Percentiles rank a stretch among this genome's conserved stretches.
Evolutionary conservation across 2,329 filamentous ascomycete genomes (phyloP).

Genomic region (Botryotinia calthae): DNA sequence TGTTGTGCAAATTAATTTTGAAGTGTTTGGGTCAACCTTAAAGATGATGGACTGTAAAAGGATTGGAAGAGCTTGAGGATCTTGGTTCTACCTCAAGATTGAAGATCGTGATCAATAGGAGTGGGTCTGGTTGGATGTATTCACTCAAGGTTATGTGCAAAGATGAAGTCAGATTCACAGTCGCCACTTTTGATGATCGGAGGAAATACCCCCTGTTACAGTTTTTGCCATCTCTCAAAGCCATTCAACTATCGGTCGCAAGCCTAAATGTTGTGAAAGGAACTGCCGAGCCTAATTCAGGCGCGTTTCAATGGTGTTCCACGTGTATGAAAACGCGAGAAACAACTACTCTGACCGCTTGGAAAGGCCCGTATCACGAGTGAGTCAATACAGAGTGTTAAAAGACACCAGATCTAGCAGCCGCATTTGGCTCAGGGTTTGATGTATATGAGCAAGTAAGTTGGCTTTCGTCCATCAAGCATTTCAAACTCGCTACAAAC

Average conservation of each 20-base stretch:
- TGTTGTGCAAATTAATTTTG: not conserved
- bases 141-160: not conserved
- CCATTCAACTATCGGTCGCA: slow-evolving; percentile 3
- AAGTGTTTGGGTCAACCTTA: not conserved
- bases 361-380: slow-evolving; percentile 19
- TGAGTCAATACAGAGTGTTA: slow-evolving; percentile 5
- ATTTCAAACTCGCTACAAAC: slow-evolving; percentile 4
- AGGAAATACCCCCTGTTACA: not conserved
- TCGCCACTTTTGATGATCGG: not conserved
- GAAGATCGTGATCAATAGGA: not conserved
- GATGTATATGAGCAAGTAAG: slow-evolving; percentile 3
- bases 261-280: not conserved
- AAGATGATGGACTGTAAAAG: not conserved
- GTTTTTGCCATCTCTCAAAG: not conserved
- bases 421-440: slow-evolving; percentile 17
- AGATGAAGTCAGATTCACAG: not conserved
- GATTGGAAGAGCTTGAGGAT: not conserved
- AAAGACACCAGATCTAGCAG: slow-evolving; percentile 5
- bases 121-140: not conserved
- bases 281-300: not conserved
- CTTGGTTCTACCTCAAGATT: not conserved
- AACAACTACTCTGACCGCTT: slow-evolving; percentile 4
- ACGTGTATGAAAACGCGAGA: slow-evolving; percentile 10
- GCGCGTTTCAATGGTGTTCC: slow-evolving; percentile 7
- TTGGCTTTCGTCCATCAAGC: slow-evolving; percentile 8